Conservation (phyloP, 805 yeast species). For the Kodamaea leandrae region DNA sequence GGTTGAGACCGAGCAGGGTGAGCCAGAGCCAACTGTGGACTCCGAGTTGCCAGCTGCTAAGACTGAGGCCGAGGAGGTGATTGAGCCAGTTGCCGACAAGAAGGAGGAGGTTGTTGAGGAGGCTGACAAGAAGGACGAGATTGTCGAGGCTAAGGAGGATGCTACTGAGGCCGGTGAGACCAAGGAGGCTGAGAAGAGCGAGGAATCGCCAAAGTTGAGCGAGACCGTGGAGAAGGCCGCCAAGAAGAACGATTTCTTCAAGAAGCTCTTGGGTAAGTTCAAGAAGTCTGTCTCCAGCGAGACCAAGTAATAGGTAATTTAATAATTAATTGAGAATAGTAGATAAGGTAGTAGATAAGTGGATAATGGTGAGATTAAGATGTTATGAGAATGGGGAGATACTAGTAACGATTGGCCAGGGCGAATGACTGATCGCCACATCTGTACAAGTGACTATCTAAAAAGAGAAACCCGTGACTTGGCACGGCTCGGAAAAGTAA, state of each 20-base stretch:
- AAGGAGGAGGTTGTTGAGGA: conserved; percentile 11
- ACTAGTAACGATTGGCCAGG: too few relatives aligned
- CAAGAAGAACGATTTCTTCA: conserved; percentile 39
- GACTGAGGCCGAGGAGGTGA: conserved; percentile 8
- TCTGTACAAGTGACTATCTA: too few relatives aligned
- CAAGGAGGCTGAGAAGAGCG: conserved; percentile 10
- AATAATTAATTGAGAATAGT: conserved; percentile 1
- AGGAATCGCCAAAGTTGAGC: conserved; percentile 25
- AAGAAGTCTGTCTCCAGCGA: conserved; percentile 26
- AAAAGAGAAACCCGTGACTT: too few relatives aligned
- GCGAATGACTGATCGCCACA: too few relatives aligned
- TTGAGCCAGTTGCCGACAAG: conserved; percentile 9
- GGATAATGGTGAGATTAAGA: conserved; percentile 3
- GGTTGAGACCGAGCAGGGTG: conserved; percentile 7
- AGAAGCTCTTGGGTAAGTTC: conserved; percentile 35
- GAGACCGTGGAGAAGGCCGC: conserved; percentile 29
- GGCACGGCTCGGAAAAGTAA: too few relatives aligned
- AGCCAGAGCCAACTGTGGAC: conserved; percentile 6
- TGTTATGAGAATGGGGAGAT: too few relatives aligned
- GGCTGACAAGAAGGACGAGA: conserved; percentile 6
- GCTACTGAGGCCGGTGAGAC: conserved; percentile 18
- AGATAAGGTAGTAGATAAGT: conserved; percentile 3
- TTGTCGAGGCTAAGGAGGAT: conserved; percentile 11
- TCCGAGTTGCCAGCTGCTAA: conserved; percentile 10
- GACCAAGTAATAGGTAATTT: conserved; percentile 8